Evolutionary conservation across 345 rosid species (phyloP), one percentile per base, ranked within the genome.

Genomic region (Euphorbia tirucalli): DNA sequence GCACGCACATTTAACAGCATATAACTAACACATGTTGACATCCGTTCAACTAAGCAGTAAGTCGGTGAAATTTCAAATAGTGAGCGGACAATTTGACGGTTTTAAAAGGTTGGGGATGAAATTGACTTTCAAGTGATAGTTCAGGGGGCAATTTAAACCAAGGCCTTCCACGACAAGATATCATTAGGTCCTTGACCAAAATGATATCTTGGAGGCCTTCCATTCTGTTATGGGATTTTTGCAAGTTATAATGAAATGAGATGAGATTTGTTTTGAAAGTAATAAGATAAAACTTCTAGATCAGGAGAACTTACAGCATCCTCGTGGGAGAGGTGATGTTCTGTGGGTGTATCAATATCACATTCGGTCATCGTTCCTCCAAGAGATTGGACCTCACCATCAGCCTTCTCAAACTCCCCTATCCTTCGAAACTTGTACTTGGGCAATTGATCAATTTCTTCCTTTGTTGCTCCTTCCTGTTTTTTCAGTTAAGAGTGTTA

Each of bases 391-490:
- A 77, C 57, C 65, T 86, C 90, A 24, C 80, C 89, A 63, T 85
- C 70, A 57, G 80, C 78, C 74, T 86, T 86, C 77, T 82, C 92
- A 35, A 68, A 67, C 66, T 82, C 80, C 28, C 80, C 82, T 22
- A 69, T 66, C 16, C 72, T 83, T 14, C 52, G 56, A 78, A 90
- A 90, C 72, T 76, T 89, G 89, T 73, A 94, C 71, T 78, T 90
- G 7, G 92, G 89, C 69, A 91, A 77, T 61, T 74, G 77, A 43
- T 89, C 87, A 22, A 91, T 86, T 73, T 91, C 98, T 78, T 87
- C 95, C 70, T 77, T 88, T 2, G 93, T 73, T 48, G 97, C 96
- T 31, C 98, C 97, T 85, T 94, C 97, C 97, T 91, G 84, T 71
- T 69, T 71, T n/a, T 13, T 24, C 58, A 66, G 41, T 56, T 31